Percentiles rank a stretch among this genome's conserved stretches.
Evolutionary conservation across 768 basidiomycete genomes (phyloP).

Genomic region (Tulasnella sp.): DNA sequence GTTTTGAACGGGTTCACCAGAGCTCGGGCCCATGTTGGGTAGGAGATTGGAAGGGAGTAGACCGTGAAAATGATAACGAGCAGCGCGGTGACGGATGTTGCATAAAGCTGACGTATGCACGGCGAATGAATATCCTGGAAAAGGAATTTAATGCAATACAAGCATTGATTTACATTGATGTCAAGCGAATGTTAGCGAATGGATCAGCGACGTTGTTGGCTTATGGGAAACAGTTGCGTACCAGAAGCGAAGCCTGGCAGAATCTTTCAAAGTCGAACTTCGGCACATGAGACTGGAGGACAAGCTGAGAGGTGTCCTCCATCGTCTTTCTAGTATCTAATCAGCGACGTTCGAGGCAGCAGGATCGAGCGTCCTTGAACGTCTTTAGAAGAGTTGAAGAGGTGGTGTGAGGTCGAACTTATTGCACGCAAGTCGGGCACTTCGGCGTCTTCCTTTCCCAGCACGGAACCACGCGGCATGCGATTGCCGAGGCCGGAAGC

Average conservation of each 20-base stretch:
- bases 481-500: not conserved
- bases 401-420: not conserved
- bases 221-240: not conserved
- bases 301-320: not conserved
- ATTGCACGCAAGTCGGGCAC: not conserved
- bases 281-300: not conserved
- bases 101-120: not conserved
- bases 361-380: not conserved
- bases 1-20: conserved; percentile 3
- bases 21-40: not conserved
- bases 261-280: not conserved
- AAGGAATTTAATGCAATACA: no score
- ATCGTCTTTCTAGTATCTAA: not conserved
- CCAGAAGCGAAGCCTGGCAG: not conserved
- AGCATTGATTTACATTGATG: no score
- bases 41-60: not conserved
- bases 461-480: not conserved
- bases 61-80: not conserved
- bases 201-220: no score
- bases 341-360: not conserved
- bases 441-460: not conserved
- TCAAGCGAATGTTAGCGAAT: no score
- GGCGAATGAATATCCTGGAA: not conserved
- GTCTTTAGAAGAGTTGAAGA: not conserved
- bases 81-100: not conserved